Evolutionary conservation across 768 basidiomycete genomes (phyloP).

Genomic region (Amanita pseudoporphyria): DNA sequence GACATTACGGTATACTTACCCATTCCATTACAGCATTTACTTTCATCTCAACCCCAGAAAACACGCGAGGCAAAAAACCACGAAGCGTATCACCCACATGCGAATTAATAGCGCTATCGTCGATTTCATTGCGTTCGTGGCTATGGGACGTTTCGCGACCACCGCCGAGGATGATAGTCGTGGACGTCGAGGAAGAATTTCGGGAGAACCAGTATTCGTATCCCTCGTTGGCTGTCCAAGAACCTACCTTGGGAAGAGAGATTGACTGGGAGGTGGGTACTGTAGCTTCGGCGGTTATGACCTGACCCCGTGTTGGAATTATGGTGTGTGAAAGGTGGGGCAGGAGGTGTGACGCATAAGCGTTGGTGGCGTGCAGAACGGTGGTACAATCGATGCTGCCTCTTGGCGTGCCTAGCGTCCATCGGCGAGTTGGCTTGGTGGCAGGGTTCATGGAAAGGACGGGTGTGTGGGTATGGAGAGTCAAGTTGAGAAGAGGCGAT

Average conservation of each 20-base stretch:
- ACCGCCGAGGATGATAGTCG: conserved; percentile 69
- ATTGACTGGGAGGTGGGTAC: conserved; percentile 17
- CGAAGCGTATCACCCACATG: conserved; percentile 39
- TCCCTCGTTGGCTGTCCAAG: conserved; percentile 43
- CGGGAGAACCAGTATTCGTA: conserved; percentile 84
- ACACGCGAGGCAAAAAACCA: conserved; percentile 49
- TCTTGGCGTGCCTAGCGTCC: conserved; percentile 56
- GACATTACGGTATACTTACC: conserved; percentile 31
- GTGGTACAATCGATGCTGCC: conserved; percentile 50
- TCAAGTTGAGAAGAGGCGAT: conserved; percentile 29
- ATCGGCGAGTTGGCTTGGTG: conserved; percentile 19
- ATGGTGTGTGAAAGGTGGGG: conserved; percentile 51
- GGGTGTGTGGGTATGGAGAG: conserved; percentile 66
- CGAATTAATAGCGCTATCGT: conserved; percentile 48
- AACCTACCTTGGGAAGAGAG: conserved; percentile 29
- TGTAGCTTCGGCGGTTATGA: conserved; percentile 31
- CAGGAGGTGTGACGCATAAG: conserved; percentile 69
- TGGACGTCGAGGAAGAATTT: conserved; percentile 23
- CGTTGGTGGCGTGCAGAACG: conserved; percentile 85
- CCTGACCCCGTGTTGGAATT: conserved; percentile 66
- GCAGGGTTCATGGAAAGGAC: conserved; percentile 36
- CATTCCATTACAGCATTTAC: conserved; percentile 68
- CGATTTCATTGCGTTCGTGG: conserved; percentile 39
- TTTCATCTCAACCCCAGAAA: conserved; percentile 41
- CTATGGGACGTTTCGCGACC: conserved; percentile 38